Conservation (phyloP, 2,329 filamentous ascomycete genomes). For the Elsinoe necatrix region DNA sequence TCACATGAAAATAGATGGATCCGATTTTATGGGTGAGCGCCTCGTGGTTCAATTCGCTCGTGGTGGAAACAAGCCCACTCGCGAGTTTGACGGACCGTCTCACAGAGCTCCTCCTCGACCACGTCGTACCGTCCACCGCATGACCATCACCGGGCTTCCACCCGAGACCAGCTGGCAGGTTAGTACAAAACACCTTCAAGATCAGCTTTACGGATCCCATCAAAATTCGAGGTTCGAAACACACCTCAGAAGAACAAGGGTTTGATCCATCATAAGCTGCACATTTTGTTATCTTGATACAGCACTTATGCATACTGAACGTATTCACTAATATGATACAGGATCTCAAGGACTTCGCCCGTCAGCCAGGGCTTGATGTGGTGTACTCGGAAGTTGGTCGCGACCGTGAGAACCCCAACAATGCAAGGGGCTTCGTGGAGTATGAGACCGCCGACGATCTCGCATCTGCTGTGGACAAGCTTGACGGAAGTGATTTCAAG, state of each 20-base stretch:
- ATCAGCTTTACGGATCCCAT: slow-evolving; percentile 18
- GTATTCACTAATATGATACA: slow-evolving; percentile 69
- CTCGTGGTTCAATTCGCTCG: slow-evolving; percentile 97
- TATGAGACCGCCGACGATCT: slow-evolving; percentile 90
- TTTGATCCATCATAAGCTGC: background rate
- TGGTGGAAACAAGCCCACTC: slow-evolving; percentile 57
- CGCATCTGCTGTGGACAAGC: slow-evolving; percentile 85
- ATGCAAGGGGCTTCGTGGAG: slow-evolving; percentile 84
- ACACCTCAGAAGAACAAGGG: background rate
- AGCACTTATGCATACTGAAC: slow-evolving; percentile 37
- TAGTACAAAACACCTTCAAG: slow-evolving; percentile 49
- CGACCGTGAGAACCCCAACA: slow-evolving; percentile 62
- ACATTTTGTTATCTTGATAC: slow-evolving; percentile 19
- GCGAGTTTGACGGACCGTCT: slow-evolving; percentile 34
- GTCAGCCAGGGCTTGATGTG: slow-evolving; percentile 91
- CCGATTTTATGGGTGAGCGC: slow-evolving; percentile 95
- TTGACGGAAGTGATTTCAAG: slow-evolving; percentile 90
- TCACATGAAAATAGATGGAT: slow-evolving; percentile 60
- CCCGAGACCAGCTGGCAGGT: slow-evolving; percentile 99
- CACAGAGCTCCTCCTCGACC: slow-evolving; percentile 63
- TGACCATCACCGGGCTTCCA: slow-evolving; percentile 95
- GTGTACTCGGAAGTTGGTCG: slow-evolving; percentile 96
- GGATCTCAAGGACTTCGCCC: slow-evolving; percentile 99
- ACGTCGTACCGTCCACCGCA: slow-evolving; percentile 87
- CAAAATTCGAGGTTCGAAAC: background rate